phyloP scores from a whole-genome alignment of 179 eudicot species.

The Silene coronaria region DNA sequence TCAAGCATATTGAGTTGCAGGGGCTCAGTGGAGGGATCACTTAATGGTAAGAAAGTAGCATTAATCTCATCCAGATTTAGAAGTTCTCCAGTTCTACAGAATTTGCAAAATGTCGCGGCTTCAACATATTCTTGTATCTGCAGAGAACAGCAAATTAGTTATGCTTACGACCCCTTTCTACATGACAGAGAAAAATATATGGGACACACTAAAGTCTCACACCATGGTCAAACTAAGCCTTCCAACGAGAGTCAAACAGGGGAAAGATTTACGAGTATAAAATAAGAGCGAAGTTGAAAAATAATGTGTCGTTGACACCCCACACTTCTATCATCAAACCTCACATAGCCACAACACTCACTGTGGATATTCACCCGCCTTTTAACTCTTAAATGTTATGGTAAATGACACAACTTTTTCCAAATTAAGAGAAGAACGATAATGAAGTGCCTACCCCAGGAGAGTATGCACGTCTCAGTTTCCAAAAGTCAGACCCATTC shows the following conservation, averaged over 20 bases:
- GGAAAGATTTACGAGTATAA: no score
- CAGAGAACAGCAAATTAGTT: conserved; percentile 13
- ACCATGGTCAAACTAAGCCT: neutral
- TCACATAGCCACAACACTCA: neutral
- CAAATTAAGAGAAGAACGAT: conserved; percentile 10
- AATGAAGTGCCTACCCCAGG: conserved; percentile 59
- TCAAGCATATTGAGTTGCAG: conserved; percentile 81
- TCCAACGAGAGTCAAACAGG: neutral
- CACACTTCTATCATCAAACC: neutral
- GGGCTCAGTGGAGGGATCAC: conserved; percentile 68
- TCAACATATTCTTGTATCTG: conserved; percentile 95
- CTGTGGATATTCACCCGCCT: neutral
- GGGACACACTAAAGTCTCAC: neutral
- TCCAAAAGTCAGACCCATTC: conserved; percentile 85
- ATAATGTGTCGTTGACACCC: neutral
- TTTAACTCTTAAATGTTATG: neutral
- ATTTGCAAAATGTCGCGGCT: conserved; percentile 85
- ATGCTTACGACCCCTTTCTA: neutral
- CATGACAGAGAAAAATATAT: no score
- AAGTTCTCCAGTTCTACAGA: conserved; percentile 73
- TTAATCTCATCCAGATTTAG: conserved; percentile 80
- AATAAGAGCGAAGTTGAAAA: neutral
- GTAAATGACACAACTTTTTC: neutral
- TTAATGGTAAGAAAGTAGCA: conserved; percentile 50
- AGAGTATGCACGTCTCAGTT: conserved; percentile 81